These are phyloP conservation scores for Penicillium parvum DNA, from an alignment of 495 filamentous ascomycete species.

Conservation along the genomic window DNA sequence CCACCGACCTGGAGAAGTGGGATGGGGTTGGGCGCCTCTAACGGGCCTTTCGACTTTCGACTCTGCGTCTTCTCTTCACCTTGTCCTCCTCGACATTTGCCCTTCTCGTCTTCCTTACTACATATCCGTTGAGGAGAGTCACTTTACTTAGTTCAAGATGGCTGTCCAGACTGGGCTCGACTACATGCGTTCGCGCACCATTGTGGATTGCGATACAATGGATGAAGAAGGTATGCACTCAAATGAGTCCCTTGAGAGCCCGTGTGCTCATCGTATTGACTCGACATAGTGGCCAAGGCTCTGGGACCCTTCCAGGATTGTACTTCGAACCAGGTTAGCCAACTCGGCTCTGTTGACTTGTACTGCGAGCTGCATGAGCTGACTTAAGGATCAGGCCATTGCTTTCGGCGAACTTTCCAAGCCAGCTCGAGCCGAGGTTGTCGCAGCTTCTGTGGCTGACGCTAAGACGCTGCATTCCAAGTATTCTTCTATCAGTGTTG, in stretches of 20 bases:
- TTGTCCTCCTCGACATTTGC: not conserved
- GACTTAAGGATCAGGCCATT: constrained; percentile 46
- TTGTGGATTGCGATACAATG: constrained; percentile 59
- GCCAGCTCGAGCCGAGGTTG: constrained; percentile 37
- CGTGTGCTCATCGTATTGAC: not conserved
- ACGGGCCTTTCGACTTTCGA: too few species aligned
- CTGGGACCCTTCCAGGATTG: constrained; percentile 60
- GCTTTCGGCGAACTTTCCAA: constrained; percentile 55
- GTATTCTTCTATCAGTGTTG: constrained; percentile 36
- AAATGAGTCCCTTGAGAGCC: too few species aligned
- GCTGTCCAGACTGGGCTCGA: constrained; percentile 27
- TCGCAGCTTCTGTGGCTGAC: constrained; percentile 42
- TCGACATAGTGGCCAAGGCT: constrained; percentile 45
- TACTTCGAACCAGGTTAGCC: constrained; percentile 60
- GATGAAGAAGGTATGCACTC: constrained; percentile 45
- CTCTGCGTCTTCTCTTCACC: too few species aligned
- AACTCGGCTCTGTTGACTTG: not conserved
- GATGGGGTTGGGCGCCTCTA: not conserved
- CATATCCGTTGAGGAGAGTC: too few species aligned
- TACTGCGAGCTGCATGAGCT: not conserved
- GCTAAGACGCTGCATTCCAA: constrained; percentile 29
- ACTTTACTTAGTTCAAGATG: constrained; percentile 14
- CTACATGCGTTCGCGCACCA: constrained; percentile 42
- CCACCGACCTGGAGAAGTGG: not conserved
- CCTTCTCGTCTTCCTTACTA: not conserved